These are phyloP conservation scores for Cyathus striatus DNA, from an alignment of 768 basidiomycete species.

Conservation along the genomic window DNA sequence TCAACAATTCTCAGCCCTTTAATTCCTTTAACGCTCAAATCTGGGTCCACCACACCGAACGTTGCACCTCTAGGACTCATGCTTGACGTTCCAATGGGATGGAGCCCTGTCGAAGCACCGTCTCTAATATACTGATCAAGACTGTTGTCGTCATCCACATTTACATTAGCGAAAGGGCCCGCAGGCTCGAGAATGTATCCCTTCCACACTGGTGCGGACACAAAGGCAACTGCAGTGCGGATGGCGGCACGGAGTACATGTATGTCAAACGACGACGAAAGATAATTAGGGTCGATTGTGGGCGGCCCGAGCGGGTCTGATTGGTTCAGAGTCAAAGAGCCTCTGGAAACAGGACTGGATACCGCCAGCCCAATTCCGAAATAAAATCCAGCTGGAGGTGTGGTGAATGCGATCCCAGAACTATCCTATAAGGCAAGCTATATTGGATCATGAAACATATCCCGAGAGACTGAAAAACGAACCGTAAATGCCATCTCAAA, in stretches of 20 bases:
- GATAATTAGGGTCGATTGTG: constrained; percentile 40
- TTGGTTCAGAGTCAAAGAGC: constrained; percentile 26
- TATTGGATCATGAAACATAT: neutral
- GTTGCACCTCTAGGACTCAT: constrained; percentile 14
- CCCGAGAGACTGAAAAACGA: neutral
- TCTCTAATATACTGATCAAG: constrained; percentile 13
- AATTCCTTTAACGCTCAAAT: constrained; percentile 22
- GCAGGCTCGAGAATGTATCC: constrained; percentile 14
- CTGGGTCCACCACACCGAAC: constrained; percentile 24
- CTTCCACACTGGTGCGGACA: constrained; percentile 13
- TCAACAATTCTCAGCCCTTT: constrained; percentile 8
- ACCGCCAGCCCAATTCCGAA: neutral
- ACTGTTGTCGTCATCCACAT: constrained; percentile 10
- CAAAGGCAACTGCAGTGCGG: constrained; percentile 9
- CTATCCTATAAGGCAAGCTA: no score
- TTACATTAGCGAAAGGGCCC: constrained; percentile 5
- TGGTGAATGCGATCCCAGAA: no score
- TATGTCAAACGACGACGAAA: constrained; percentile 18
- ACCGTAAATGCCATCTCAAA: neutral
- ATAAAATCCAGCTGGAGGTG: neutral
- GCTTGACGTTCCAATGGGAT: constrained; percentile 18
- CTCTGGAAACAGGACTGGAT: neutral
- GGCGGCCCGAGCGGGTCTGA: constrained; percentile 37
- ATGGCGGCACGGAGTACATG: constrained; percentile 14
- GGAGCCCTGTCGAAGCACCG: constrained; percentile 11